Conservation (phyloP, 2,329 filamentous ascomycete species). For the Diplodia sapinea region DNA sequence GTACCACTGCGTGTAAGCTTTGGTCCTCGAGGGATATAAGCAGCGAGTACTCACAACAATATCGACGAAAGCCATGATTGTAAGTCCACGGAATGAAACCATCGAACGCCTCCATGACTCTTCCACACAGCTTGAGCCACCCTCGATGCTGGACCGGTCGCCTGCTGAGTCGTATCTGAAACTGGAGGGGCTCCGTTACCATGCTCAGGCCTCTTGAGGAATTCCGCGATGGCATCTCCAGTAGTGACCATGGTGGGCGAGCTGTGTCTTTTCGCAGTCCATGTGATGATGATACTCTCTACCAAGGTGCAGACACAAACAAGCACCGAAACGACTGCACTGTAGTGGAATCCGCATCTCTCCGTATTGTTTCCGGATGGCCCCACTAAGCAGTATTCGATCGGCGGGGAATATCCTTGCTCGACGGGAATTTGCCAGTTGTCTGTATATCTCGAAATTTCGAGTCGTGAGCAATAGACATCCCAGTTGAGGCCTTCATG, state of each 20-base stretch:
- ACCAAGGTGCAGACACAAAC: neutral
- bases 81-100: neutral
- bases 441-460: neutral
- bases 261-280: neutral
- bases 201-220: slow-evolving; percentile 36
- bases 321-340: neutral
- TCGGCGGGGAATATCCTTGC: neutral
- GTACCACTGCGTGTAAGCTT: neutral
- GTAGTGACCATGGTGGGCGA: slow-evolving; percentile 34
- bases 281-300: neutral
- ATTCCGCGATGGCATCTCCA: slow-evolving; percentile 40
- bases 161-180: neutral
- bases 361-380: neutral
- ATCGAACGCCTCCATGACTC: neutral
- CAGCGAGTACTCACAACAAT: neutral
- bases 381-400: neutral
- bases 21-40: no score
- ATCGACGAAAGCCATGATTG: neutral
- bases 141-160: no score
- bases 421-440: neutral
- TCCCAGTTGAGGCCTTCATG: neutral
- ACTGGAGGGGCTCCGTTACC: slow-evolving; percentile 26
- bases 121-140: neutral
- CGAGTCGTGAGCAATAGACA: neutral
- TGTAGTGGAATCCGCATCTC: neutral